These are phyloP conservation scores for Colletotrichum sp. DNA, from an alignment of 2,329 filamentous ascomycete species.

Conservation along the genomic window DNA sequence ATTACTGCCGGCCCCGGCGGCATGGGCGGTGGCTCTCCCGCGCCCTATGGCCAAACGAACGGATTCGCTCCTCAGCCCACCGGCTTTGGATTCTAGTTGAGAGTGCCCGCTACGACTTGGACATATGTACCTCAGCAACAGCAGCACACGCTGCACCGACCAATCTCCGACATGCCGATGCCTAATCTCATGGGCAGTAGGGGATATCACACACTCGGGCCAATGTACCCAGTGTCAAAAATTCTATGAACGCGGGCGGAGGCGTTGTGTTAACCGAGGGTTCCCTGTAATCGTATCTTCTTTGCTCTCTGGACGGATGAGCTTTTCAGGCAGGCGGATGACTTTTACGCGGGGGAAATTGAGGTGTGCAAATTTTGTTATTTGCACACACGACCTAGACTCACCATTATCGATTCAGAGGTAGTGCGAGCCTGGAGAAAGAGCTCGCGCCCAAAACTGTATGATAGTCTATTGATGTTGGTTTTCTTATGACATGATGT, in stretches of 20 bases:
- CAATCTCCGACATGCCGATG: neutral
- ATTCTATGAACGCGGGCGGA: slow-evolving; percentile 16
- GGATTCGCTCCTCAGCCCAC: slow-evolving; percentile 90
- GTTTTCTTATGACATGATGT: neutral
- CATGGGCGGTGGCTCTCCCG: slow-evolving; percentile 57
- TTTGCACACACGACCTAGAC: slow-evolving; percentile 14
- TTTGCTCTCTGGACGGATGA: slow-evolving; percentile 19
- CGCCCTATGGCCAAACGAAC: slow-evolving; percentile 79
- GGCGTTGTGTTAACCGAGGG: slow-evolving; percentile 20
- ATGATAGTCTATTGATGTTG: slow-evolving; percentile 17
- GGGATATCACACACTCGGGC: neutral
- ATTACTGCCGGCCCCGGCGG: slow-evolving; percentile 85
- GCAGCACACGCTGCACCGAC: neutral
- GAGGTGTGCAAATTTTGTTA: slow-evolving; percentile 7
- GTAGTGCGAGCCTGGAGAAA: slow-evolving; percentile 1
- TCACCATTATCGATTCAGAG: slow-evolving; percentile 14
- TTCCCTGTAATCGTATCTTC: slow-evolving; percentile 23
- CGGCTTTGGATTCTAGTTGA: slow-evolving; percentile 66
- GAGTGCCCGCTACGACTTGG: slow-evolving; percentile 8
- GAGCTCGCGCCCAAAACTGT: slow-evolving; percentile 13
- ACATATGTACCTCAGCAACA: neutral
- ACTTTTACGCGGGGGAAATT: slow-evolving; percentile 11
- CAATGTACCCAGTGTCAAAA: neutral
- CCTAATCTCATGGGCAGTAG: neutral
- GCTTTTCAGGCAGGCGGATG: slow-evolving; percentile 12